These are phyloP conservation scores for Escovopsis sp. DNA, from an alignment of 2,329 filamentous ascomycete species.

Conservation along the genomic window DNA sequence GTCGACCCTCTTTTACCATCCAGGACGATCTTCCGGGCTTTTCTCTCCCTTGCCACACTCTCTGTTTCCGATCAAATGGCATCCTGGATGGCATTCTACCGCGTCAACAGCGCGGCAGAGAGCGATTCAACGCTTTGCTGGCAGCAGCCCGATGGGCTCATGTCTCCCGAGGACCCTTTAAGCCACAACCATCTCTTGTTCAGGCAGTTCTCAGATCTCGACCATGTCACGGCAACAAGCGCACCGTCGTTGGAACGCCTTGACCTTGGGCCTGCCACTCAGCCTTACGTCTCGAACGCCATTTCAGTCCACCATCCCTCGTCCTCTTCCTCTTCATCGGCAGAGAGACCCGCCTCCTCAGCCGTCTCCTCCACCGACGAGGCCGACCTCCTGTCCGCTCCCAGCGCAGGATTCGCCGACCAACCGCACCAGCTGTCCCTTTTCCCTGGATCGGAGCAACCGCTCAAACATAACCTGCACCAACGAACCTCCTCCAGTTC, in stretches of 20 bases:
- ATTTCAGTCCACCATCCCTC: too few species aligned
- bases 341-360: slow-evolving; percentile 20
- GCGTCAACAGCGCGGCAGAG: slow-evolving; percentile 18
- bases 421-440: too few species aligned
- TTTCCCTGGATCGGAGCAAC: not conserved
- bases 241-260: too few species aligned
- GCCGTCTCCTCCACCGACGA: slow-evolving; percentile 22
- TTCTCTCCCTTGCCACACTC: not conserved
- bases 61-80: slow-evolving; percentile 13
- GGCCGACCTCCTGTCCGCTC: slow-evolving; percentile 20
- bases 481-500: too few species aligned
- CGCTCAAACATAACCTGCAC: slow-evolving; percentile 7
- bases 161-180: slow-evolving; percentile 14
- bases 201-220: slow-evolving; percentile 24
- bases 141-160: slow-evolving; percentile 17
- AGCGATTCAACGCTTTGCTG: slow-evolving; percentile 22
- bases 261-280: too few species aligned
- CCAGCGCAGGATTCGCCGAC: slow-evolving; percentile 11
- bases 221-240: slow-evolving; percentile 10
- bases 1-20: not conserved
- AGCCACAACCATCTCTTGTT: slow-evolving; percentile 17
- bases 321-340: slow-evolving; percentile 4
- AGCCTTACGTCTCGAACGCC: too few species aligned
- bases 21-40: slow-evolving; percentile 1
- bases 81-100: slow-evolving; percentile 22